A percentile compares a stretch with the other conserved stretches of the same genome.
These are phyloP conservation scores for Trichoderma harzianum DNA, from an alignment of 2,329 filamentous ascomycete species.

Conservation along the genomic window DNA sequence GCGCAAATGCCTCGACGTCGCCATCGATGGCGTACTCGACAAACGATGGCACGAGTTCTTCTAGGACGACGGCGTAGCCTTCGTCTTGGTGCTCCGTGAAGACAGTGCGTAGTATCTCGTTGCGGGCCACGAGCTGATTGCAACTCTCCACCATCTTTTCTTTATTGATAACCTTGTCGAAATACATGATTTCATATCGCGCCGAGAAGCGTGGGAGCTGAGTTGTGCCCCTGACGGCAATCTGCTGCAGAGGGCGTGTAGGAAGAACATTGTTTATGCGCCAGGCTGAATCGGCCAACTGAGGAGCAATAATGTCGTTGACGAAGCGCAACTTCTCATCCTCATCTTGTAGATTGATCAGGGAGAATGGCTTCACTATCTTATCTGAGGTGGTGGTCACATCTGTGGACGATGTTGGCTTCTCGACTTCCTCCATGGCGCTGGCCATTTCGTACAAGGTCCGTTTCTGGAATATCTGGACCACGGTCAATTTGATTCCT, in stretches of 20 bases:
- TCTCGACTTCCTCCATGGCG: conserved; percentile 30
- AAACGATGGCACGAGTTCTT: conserved; percentile 50
- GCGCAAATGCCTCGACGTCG: conserved; percentile 48
- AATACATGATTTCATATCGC: conserved; percentile 63
- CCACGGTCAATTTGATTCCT: conserved; percentile 49
- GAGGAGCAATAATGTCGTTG: conserved; percentile 46
- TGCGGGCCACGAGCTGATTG: conserved; percentile 53
- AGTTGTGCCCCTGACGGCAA: conserved; percentile 57
- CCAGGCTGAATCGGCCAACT: conserved; percentile 49
- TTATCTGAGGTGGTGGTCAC: conserved; percentile 25
- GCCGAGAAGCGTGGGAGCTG: conserved; percentile 57
- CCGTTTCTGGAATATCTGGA: conserved; percentile 51
- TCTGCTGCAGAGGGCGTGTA: conserved; percentile 54
- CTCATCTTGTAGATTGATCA: conserved; percentile 41
- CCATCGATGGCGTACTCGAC: conserved; percentile 50
- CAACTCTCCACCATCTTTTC: conserved; percentile 48
- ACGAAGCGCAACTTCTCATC: conserved; percentile 36
- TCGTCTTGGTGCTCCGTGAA: conserved; percentile 53
- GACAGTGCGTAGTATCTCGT: conserved; percentile 64
- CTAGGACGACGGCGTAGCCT: conserved; percentile 57
- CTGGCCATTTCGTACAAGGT: conserved; percentile 52
- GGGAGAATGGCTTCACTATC: conserved; percentile 43
- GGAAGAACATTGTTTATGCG: conserved; percentile 56
- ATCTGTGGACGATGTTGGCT: background rate
- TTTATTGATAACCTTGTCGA: conserved; percentile 49